Percentiles rank a stretch among this genome's conserved stretches.
These are phyloP conservation scores for Cetraspora pellucida DNA, from an alignment of 192 early-diverging fungal genomes.

Conservation along the genomic window DNA sequence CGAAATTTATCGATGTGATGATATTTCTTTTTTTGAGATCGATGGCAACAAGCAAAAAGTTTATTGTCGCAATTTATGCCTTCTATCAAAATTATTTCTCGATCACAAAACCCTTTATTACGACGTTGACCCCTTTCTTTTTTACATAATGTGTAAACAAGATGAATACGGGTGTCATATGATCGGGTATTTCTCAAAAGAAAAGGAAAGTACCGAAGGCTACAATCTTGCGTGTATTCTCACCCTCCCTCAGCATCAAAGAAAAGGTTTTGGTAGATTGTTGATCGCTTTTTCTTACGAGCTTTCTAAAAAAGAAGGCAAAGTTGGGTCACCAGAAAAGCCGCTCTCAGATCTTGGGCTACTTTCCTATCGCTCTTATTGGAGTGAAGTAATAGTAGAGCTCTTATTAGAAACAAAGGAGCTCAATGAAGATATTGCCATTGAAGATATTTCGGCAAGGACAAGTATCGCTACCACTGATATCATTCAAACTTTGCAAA, in stretches of 20 bases:
- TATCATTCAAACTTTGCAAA: constrained; percentile 88
- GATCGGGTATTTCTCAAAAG: constrained; percentile 99
- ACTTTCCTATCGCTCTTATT: constrained; percentile 93
- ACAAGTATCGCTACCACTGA: constrained; percentile 90
- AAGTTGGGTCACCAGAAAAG: constrained; percentile 95
- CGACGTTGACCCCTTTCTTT: constrained; percentile 98
- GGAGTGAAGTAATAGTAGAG: constrained; percentile 88
- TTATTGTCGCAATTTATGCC: constrained; percentile 94
- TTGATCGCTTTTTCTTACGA: constrained; percentile 98
- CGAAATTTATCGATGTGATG: constrained; percentile 94
- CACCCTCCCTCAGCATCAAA: constrained; percentile 95
- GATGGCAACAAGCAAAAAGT: constrained; percentile 91
- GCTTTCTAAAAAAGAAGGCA: constrained; percentile 91
- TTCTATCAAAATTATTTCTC: constrained; percentile 95
- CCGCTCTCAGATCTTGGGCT: constrained; percentile 97
- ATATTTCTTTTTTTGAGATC: constrained; percentile 96
- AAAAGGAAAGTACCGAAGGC: constrained; percentile 94
- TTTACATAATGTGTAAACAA: constrained; percentile 90
- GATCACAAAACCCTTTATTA: constrained; percentile 99
- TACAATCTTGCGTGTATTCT: constrained; percentile 99
- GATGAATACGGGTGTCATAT: constrained; percentile 88
- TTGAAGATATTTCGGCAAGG: constrained; percentile 84
- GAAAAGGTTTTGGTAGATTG: constrained; percentile 92
- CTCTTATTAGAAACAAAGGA: constrained; percentile 65
- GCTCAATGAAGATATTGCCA: constrained; percentile 74